These are phyloP conservation scores for Xylaria sp. DNA, from an alignment of 2,329 filamentous ascomycete genomes.

Conservation along the genomic window DNA sequence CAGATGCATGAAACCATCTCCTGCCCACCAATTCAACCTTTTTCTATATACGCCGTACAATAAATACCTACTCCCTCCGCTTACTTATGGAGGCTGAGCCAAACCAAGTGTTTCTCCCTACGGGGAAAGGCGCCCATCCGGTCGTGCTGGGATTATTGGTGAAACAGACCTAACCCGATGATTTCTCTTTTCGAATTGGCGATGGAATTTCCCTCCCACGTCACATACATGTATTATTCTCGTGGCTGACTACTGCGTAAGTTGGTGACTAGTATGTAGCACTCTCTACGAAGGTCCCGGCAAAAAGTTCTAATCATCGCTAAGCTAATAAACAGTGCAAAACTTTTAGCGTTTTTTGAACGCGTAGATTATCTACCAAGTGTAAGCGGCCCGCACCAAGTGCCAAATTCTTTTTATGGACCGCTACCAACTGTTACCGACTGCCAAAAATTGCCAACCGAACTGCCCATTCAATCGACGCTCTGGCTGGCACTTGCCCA, in stretches of 20 bases:
- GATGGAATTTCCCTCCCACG: neutral
- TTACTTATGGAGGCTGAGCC: neutral
- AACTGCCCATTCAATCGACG: too few relatives aligned
- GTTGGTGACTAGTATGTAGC: neutral
- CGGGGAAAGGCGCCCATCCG: neutral
- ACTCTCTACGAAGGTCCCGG: too few relatives aligned
- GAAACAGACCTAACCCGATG: neutral
- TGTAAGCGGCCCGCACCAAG: too few relatives aligned
- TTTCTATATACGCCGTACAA: neutral
- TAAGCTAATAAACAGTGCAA: too few relatives aligned
- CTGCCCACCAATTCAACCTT: neutral
- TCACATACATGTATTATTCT: neutral
- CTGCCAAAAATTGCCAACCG: too few relatives aligned
- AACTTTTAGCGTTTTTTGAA: too few relatives aligned
- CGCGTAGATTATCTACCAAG: too few relatives aligned
- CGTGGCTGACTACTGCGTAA: too few relatives aligned
- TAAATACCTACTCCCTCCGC: neutral
- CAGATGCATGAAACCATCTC: constrained; percentile 18
- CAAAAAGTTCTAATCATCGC: too few relatives aligned
- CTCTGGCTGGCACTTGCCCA: too few relatives aligned
- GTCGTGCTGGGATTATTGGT: neutral
- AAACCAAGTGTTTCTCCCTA: neutral
- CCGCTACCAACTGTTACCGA: too few relatives aligned
- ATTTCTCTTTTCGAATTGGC: neutral
- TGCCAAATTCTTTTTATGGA: too few relatives aligned